These are phyloP conservation scores for Sporothrix protearum DNA, from an alignment of 2,329 filamentous ascomycete species.

Conservation along the genomic window DNA sequence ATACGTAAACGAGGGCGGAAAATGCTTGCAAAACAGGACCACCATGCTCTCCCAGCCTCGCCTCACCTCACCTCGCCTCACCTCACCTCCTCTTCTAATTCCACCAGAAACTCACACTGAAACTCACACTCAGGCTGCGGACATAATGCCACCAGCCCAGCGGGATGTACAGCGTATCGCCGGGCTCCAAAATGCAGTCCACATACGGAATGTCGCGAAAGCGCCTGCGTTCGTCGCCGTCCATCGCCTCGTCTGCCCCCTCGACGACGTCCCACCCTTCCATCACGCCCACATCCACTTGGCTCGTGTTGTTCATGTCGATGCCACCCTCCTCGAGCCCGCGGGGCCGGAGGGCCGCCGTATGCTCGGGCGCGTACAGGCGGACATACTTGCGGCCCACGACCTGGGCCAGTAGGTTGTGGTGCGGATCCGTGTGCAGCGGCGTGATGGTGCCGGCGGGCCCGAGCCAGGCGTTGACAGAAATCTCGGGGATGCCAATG, in stretches of 20 bases:
- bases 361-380: slow-evolving; percentile 69
- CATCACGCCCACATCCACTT: slow-evolving; percentile 68
- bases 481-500: background rate
- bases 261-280: slow-evolving; percentile 53
- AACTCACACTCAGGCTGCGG: slow-evolving; percentile 75
- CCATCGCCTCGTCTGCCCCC: slow-evolving; percentile 31
- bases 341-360: slow-evolving; percentile 55
- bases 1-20: background rate
- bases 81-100: slow-evolving; percentile 39
- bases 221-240: slow-evolving; percentile 32
- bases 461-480: slow-evolving; percentile 72
- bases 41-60: background rate
- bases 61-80: no score
- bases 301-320: slow-evolving; percentile 89
- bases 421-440: slow-evolving; percentile 88
- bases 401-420: slow-evolving; percentile 87
- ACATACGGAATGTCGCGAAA: slow-evolving; percentile 63
- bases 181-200: slow-evolving; percentile 75
- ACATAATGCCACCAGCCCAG: slow-evolving; percentile 99
- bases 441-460: slow-evolving; percentile 85
- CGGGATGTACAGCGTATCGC: slow-evolving; percentile 85
- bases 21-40: background rate
- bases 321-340: slow-evolving; percentile 62
- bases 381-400: slow-evolving; percentile 90
- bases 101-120: slow-evolving; percentile 98